Percentiles rank a stretch among this genome's conserved stretches.
These are phyloP conservation scores for Heterobasidion occidentale DNA, from an alignment of 1,284 basidiomycete species.

Conservation along the genomic window DNA sequence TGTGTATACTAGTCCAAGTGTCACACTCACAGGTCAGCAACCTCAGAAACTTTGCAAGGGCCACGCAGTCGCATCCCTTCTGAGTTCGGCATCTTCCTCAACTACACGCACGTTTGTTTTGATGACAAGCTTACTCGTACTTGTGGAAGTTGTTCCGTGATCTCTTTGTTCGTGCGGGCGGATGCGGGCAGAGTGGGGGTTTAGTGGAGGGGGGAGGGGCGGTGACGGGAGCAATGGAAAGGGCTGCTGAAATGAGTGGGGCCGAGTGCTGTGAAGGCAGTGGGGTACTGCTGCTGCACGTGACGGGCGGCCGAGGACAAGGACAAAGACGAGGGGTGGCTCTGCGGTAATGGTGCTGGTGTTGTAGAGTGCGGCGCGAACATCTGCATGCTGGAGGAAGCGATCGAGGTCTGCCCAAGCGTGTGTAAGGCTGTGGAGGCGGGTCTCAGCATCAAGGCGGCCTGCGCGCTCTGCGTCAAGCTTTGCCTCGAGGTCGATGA, in stretches of 20 bases:
- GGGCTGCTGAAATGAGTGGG: no score
- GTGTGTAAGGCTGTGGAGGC: slow-evolving; percentile 38
- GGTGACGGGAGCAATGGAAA: slow-evolving; percentile 17
- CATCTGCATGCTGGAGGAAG: slow-evolving; percentile 37
- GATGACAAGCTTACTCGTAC: slow-evolving; percentile 98
- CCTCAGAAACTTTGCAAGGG: no score
- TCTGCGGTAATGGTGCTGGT: slow-evolving; percentile 8
- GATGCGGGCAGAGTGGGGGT: not conserved
- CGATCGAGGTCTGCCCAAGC: slow-evolving; percentile 47
- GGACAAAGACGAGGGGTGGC: not conserved
- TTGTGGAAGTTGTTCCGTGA: slow-evolving; percentile 97
- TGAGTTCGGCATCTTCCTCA: slow-evolving; percentile 96
- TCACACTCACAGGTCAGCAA: no score
- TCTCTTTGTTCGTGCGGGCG: slow-evolving; percentile 78
- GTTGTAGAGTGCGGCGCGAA: slow-evolving; percentile 19
- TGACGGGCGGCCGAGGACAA: no score
- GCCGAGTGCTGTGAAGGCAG: slow-evolving; percentile 8
- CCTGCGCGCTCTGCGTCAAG: slow-evolving; percentile 38
- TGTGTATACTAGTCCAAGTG: no score
- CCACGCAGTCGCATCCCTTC: no score
- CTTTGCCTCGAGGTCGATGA: slow-evolving; percentile 41
- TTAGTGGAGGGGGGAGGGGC: slow-evolving; percentile 11
- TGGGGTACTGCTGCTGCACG: not conserved
- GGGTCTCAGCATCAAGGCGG: slow-evolving; percentile 49
- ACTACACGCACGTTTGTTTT: slow-evolving; percentile 95